phyloP scores from a whole-genome alignment of 2,329 filamentous ascomycete species.

The Trichoderma aggressivum region DNA sequence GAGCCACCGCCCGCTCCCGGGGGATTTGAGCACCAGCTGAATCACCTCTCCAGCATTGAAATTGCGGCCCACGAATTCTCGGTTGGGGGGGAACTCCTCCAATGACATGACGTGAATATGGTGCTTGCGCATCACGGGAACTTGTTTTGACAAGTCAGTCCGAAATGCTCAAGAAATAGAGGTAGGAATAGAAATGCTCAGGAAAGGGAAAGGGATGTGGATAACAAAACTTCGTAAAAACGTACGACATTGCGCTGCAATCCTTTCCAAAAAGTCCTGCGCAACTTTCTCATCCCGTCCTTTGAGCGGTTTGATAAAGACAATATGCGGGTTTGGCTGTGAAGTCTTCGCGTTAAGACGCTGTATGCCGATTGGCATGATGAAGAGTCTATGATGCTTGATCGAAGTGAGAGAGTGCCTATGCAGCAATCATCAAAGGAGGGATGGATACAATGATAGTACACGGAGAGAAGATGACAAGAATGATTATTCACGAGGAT shows the following conservation, averaged over 20 bases:
- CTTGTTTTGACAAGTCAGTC: constrained; percentile 32
- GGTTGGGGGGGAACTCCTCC: constrained; percentile 78
- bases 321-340: constrained; percentile 72
- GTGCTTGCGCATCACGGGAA: constrained; percentile 67
- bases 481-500: background rate
- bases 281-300: constrained; percentile 61
- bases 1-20: constrained; percentile 64
- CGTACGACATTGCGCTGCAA: constrained; percentile 74
- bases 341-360: constrained; percentile 72
- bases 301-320: constrained; percentile 79
- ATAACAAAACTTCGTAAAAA: background rate
- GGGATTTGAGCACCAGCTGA: constrained; percentile 74
- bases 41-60: constrained; percentile 88
- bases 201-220: no score
- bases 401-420: background rate
- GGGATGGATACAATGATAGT: background rate
- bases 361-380: constrained; percentile 75
- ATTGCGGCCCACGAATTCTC: constrained; percentile 81
- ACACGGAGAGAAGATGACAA: background rate
- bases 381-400: background rate
- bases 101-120: constrained; percentile 64
- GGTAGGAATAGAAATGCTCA: no score
- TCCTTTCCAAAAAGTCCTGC: constrained; percentile 69
- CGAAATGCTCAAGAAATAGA: background rate
- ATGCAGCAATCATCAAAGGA: background rate